Base-by-base conservation (phyloP, 805 yeast species). In the Candida manassasensis region DNA sequence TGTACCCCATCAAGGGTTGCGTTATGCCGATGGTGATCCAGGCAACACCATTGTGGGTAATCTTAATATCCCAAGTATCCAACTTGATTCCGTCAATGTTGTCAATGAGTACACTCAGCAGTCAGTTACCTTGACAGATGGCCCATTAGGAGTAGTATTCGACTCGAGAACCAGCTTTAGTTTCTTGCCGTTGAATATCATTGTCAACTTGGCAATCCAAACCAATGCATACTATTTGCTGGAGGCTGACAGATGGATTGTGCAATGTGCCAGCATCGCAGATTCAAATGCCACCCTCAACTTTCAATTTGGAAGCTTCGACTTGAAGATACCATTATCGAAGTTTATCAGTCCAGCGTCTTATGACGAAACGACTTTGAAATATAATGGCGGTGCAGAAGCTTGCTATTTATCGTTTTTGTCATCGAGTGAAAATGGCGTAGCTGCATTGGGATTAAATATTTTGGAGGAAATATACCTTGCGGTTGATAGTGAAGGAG, bases 151-250 rank as follows among this genome's bases (percentile, higher is more conserved):
- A 0, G 80, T 77, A 0, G 36, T 81, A 4, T 49, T 83, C 14
- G 87, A 82, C 49, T 61, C 84, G 1, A 63, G 85, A 37, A 61
- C 69, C 27, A 42, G 55, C 8, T 72, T 57, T 51, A 67, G 66
- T 19, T 71, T 62, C 49, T 52, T 84, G 22, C 90, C 90, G 0
- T 57, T 70, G 27, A 69, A 71, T 30, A 51, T 75, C 4, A 60
- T 84, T 27, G 65, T 83, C 34, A 75, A 73, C 44, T 55, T 84
- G 19, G 86, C 89, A 0, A 65, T 82, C 17, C 89, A 84, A 55
- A 59, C 80, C 26, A 79, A 79, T 48, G 90, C 90, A 0, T 73
- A 67, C 42, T 84, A 75, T 50, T 67, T 73, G 3, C 52, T 58
- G 3, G 60, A 63, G 4, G 48, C 65, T 5, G 62, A 60, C 16